phyloP scores from a whole-genome alignment of 1,139 yeast species.

The Komagataea norvegica region DNA sequence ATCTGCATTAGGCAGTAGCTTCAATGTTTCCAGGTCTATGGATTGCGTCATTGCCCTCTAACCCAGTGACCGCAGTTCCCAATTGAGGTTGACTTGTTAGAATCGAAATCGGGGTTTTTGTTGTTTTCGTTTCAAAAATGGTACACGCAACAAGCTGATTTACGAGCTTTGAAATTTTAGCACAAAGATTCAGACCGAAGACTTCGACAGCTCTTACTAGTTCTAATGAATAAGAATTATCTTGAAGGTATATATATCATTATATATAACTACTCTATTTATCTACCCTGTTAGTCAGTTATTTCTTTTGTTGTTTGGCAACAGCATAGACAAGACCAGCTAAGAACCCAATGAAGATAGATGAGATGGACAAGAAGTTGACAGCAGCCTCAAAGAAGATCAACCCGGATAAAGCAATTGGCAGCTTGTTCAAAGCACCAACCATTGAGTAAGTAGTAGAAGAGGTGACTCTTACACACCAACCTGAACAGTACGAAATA shows the following conservation, averaged over 20 bases:
- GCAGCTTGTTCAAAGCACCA: slow-evolving; percentile 96
- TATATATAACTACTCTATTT: no score
- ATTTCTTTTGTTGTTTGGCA: slow-evolving; percentile 78
- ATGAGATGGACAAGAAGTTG: slow-evolving; percentile 85
- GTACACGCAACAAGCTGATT: not conserved
- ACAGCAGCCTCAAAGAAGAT: slow-evolving; percentile 92
- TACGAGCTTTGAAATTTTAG: no score
- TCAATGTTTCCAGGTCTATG: no score
- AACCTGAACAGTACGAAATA: slow-evolving; percentile 96
- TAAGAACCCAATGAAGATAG: slow-evolving; percentile 85
- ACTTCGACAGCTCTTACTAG: no score
- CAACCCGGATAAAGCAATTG: slow-evolving; percentile 92
- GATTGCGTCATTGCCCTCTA: no score
- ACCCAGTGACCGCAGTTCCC: no score
- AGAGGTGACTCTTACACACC: slow-evolving; percentile 99
- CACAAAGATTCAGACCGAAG: no score
- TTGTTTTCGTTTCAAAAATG: not conserved
- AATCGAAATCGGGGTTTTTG: not conserved
- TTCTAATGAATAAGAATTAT: not conserved
- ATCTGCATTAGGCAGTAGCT: no score
- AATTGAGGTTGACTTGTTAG: not conserved
- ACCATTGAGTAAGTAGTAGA: slow-evolving; percentile 99
- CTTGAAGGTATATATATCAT: no score
- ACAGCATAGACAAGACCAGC: slow-evolving; percentile 95
- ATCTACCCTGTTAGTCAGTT: slow-evolving; percentile 26